Evolutionary conservation across 371 early-diverging fungal genomes (phyloP), one percentile per base, ranked within the genome.

Genomic region (Encephalitozoon cuniculi): DNA sequence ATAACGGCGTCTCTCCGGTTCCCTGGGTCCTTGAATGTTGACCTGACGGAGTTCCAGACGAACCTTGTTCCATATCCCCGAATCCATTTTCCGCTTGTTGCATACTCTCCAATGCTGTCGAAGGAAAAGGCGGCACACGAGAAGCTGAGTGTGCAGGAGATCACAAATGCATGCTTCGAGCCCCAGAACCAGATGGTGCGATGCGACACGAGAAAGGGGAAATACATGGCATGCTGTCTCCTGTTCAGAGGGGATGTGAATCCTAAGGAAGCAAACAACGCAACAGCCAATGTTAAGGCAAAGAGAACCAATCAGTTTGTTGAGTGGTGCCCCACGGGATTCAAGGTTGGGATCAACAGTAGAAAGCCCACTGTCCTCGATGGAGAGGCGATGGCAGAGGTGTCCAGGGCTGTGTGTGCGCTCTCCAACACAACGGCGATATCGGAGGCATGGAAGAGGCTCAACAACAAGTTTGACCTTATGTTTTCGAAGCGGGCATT

Each of bases 401-500:
- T 93, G 12, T 88, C 88, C 82, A 90, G 94, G 79, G 94, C 94
- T 64, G 91, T 93, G 30, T 94, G 95, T 87, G 90, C 92, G 89
- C 85, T 94, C 82, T 89, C 89, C 86, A 93, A 93, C 89, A 94
- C 94, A 68, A 95, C 95, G 34, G 93, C 94, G 66, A 95, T 95
- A 79, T 89, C 91, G 65, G 93, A 93, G 83, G 94, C 94, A 67
- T 95, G 94, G 94, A 89, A 90, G 74, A 90, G 93, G 83, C 87
- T 93, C 71, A 91, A 93, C 83, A 90, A 92, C 83, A 93, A 93
- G 89, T 94, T 95, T 81, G 91, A 91, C 82, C 87, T 92, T 73
- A 94, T 93, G 94, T 94, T 91, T 88, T 90, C 90, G 86, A 94
- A 93, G 89, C 90, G 94, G 84, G 94, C 95, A 71, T 95, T 95